A percentile compares a stretch with the other conserved stretches of the same genome.
These are phyloP conservation scores for Marchantia paleacea DNA, from an alignment of 225 moss, liverwort and hornwort species.

Conservation along the genomic window DNA sequence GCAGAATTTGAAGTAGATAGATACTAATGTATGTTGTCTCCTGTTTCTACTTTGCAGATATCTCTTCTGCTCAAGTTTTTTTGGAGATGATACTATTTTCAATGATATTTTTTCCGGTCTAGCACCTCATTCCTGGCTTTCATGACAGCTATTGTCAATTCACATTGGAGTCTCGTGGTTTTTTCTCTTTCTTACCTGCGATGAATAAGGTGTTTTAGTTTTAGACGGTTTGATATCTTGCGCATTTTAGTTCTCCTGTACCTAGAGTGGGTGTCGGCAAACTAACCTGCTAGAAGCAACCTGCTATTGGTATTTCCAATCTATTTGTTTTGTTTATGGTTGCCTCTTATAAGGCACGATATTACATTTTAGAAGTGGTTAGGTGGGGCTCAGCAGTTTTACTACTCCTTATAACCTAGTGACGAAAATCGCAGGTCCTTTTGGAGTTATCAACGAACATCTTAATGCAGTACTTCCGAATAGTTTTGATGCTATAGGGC, in stretches of 20 bases:
- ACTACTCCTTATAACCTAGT: neutral
- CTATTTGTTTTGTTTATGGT: no score
- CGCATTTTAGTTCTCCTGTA: no score
- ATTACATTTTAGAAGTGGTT: neutral
- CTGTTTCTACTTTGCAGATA: conserved; percentile 53
- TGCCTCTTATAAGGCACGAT: no score
- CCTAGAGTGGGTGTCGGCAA: no score
- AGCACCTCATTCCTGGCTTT: neutral
- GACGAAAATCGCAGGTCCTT: conserved; percentile 58
- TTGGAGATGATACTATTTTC: conserved; percentile 88
- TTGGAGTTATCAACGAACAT: conserved; percentile 92
- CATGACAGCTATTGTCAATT: neutral
- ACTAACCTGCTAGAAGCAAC: no score
- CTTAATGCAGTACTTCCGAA: conserved; percentile 78
- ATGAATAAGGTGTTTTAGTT: no score
- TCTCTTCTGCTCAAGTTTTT: conserved; percentile 88
- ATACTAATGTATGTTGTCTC: neutral
- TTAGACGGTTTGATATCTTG: no score
- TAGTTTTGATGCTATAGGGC: conserved; percentile 96
- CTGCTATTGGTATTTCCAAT: neutral
- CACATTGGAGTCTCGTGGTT: neutral
- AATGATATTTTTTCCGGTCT: conserved; percentile 86
- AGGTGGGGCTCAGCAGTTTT: neutral
- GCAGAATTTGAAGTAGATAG: neutral
- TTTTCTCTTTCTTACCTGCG: neutral